Evolutionary conservation across 768 basidiomycete genomes (phyloP).

Genomic region (Pulveroboletus frians): DNA sequence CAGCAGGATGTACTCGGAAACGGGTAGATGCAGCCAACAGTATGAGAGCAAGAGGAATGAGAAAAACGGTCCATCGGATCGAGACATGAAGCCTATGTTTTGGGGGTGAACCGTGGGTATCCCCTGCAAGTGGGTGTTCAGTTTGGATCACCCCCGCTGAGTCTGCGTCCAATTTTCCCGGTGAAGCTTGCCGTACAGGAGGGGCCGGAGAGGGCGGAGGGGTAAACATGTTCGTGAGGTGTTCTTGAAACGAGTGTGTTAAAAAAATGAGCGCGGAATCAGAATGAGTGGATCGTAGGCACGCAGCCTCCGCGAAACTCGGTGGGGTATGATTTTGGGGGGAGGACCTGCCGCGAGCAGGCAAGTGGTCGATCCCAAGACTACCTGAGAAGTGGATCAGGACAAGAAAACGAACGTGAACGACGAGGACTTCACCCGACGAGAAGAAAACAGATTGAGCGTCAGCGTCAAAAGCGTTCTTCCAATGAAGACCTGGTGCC

Average conservation of each 20-base stretch:
- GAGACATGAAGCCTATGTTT: constrained; percentile 36
- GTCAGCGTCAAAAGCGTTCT: constrained; percentile 2
- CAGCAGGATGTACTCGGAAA: constrained; percentile 45
- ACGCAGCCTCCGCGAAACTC: constrained; percentile 3
- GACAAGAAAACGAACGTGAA: neutral
- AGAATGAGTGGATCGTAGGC: constrained; percentile 13
- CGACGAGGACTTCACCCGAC: constrained; percentile 5
- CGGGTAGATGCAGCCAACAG: constrained; percentile 49
- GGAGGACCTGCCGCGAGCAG: neutral
- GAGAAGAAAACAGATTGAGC: constrained; percentile 1
- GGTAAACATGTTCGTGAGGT: constrained; percentile 33
- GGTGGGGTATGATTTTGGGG: neutral
- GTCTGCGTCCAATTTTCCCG: neutral
- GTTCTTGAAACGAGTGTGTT: constrained; percentile 22
- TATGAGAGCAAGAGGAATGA: constrained; percentile 53
- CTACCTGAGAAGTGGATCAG: constrained; percentile 7
- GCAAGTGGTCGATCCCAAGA: constrained; percentile 1
- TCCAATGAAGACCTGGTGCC: neutral
- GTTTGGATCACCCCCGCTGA: constrained; percentile 4
- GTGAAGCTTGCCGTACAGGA: constrained; percentile 7
- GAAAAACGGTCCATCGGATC: constrained; percentile 45
- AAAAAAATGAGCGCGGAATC: constrained; percentile 26
- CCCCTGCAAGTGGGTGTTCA: neutral
- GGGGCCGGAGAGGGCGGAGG: constrained; percentile 40
- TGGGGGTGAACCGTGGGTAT: constrained; percentile 11